These are phyloP conservation scores for Penicillium alfredii DNA, from an alignment of 495 filamentous ascomycete species.

Conservation along the genomic window DNA sequence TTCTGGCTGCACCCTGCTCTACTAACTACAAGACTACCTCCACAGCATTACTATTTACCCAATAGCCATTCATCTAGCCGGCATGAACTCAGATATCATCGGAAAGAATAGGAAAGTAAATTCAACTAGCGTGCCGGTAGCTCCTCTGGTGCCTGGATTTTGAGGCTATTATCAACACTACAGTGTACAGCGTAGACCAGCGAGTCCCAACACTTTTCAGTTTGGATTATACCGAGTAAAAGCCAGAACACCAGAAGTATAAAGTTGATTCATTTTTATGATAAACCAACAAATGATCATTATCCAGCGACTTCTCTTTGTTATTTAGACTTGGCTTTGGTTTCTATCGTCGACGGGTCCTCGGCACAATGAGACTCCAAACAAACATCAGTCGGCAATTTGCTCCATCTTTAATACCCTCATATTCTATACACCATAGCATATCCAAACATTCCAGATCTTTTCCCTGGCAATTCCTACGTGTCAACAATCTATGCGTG, in stretches of 20 bases:
- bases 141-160: too few relatives aligned
- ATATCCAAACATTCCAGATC: neutral
- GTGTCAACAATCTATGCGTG: neutral
- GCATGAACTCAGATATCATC: too few relatives aligned
- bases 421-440: too few relatives aligned
- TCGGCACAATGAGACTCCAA: neutral
- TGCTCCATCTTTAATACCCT: neutral
- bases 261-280: neutral
- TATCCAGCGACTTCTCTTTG: neutral
- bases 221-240: slow-evolving; percentile 14
- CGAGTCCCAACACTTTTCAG: slow-evolving; percentile 1
- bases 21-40: too few relatives aligned
- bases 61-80: too few relatives aligned
- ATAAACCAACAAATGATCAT: neutral
- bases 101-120: too few relatives aligned
- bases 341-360: too few relatives aligned
- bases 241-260: slow-evolving; percentile 3
- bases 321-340: too few relatives aligned
- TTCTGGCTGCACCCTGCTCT: too few relatives aligned
- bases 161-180: slow-evolving; percentile 7
- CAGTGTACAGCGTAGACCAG: slow-evolving; percentile 15
- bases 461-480: neutral
- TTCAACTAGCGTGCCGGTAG: too few relatives aligned
- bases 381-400: neutral
- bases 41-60: too few relatives aligned